Base-by-base conservation (phyloP, 352 stramenopile genomes). In the Lagenidium giganteum region DNA sequence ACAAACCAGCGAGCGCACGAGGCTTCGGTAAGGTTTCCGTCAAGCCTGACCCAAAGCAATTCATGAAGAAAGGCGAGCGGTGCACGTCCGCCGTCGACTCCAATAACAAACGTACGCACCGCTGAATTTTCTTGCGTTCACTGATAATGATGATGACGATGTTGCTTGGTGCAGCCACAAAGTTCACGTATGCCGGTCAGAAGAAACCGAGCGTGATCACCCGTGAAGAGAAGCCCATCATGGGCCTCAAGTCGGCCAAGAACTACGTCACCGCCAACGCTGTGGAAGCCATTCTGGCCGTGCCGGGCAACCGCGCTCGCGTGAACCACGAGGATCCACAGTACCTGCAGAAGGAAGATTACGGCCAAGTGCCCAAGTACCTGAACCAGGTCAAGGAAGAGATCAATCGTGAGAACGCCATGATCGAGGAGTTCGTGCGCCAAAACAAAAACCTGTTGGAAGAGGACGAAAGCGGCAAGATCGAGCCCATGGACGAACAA, bases 191-290 rank as follows among this genome's bases (percentile, higher is more conserved):
- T 23, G 26, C 53, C 2, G 68, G 71, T 6, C 20, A 52, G 8
- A 54, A 67, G 7, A 92, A 89, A 36, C 56, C 81, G 8, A 18
- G 61, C 0, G 64, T 96, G 8, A 85, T 93, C 26, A 78, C 66
- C 34, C 58, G 62, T 9, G 61, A 87, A 26, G 87, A 97, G 23
- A 88, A 82, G 41, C 86, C 89, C 3, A 80, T 96, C 29, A 87
- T 93, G 67, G 89, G 87, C 0, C 60, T 96, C 35, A 90, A 85
- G 35, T 92, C 82, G 1, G 70, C 66, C 31, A 96, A 95, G 56
- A 95, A 97, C 46, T 97, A 89, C 45, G 57, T 97, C 22, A 88
- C 78, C 11, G 71, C 82, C 8, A 97, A 97, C 70, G 87, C 89
- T 8, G 74, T 96, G 5, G 85, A 96, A 57, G 75, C 64, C 5